These are phyloP conservation scores for Pecoramyces ruminantium DNA, from an alignment of 192 early-diverging fungal genomes.

Conservation along the genomic window DNA sequence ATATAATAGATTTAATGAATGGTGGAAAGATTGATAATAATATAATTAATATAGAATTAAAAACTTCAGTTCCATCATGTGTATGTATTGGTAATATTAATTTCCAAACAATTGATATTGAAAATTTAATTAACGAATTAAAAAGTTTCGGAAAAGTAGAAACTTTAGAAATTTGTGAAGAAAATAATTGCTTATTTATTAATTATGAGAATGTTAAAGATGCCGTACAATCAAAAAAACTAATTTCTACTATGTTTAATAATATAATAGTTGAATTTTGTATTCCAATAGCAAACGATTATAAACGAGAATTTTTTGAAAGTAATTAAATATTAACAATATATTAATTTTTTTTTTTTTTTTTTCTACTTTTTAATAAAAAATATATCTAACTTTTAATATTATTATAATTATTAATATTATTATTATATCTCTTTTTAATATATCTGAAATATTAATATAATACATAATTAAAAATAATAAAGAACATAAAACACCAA, in stretches of 20 bases:
- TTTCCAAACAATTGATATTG: not conserved
- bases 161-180: not conserved
- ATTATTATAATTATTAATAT: not conserved
- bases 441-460: no score
- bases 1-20: not conserved
- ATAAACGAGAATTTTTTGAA: not conserved
- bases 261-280: not conserved
- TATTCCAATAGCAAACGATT: not conserved
- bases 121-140: not conserved
- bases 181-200: not conserved
- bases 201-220: not conserved
- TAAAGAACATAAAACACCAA: no score
- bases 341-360: no score
- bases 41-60: not conserved
- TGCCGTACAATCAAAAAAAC: not conserved
- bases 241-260: not conserved
- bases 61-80: not conserved
- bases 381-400: not conserved
- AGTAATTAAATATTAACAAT: no score
- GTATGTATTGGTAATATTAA: not conserved
- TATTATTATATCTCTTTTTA: not conserved
- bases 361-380: no score
- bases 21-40: not conserved
- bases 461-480: no score
- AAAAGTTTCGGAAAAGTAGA: not conserved